These are phyloP conservation scores for Pestalotiopsis sp. DNA, from an alignment of 2,329 filamentous ascomycete species.

Conservation along the genomic window DNA sequence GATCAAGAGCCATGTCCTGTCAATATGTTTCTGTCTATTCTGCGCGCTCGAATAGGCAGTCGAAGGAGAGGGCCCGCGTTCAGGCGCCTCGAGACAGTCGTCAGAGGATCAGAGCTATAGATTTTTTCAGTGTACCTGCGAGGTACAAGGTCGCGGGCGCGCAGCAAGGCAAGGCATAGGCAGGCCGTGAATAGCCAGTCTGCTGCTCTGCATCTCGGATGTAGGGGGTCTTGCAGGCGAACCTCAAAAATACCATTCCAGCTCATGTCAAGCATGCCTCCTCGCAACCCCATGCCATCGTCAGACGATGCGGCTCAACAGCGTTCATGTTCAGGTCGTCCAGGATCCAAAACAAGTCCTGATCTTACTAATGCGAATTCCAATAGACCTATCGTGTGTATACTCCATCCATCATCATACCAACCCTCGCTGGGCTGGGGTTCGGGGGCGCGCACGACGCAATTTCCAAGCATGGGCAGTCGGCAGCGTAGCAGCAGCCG, in stretches of 20 bases:
- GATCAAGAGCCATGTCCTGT: background rate
- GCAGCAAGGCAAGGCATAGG: background rate
- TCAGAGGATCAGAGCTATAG: background rate
- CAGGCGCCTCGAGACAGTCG: background rate
- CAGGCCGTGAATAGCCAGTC: background rate
- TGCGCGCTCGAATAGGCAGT: background rate
- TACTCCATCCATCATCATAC: background rate
- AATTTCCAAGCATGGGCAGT: background rate
- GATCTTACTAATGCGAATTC: background rate
- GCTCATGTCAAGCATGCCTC: background rate
- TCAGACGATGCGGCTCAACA: background rate
- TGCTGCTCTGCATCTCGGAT: background rate
- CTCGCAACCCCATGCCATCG: background rate
- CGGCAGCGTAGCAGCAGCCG: background rate
- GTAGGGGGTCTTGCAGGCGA: background rate
- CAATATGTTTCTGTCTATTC: background rate
- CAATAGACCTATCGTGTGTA: background rate
- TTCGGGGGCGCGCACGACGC: background rate
- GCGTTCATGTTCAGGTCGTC: background rate
- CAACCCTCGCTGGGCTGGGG: background rate
- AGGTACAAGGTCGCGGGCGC: background rate
- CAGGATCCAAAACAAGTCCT: background rate
- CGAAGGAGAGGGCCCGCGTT: background rate
- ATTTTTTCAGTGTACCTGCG: background rate
- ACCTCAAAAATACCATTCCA: background rate